A percentile compares a stretch with the other conserved stretches of the same genome.
phyloP scores from a whole-genome alignment of 768 basidiomycete genomes.

The Postia placenta region DNA sequence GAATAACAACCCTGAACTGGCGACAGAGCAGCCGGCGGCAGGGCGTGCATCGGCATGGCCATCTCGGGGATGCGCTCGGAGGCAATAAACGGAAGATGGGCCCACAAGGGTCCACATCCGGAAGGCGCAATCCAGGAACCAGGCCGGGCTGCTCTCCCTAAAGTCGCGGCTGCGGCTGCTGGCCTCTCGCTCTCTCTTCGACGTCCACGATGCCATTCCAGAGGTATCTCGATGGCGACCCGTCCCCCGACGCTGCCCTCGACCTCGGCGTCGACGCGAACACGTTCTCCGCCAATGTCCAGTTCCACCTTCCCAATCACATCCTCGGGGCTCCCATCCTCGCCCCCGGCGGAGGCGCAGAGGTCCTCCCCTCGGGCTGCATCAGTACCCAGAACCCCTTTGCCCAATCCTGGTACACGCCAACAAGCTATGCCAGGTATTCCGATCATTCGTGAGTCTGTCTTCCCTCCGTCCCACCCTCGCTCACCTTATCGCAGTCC shows the following conservation, averaged over 20 bases:
- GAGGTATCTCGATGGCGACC: neutral
- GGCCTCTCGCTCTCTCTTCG: neutral
- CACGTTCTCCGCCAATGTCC: slow-evolving; percentile 26
- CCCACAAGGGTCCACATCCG: neutral
- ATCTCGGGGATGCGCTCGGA: too few species aligned
- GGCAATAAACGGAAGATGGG: too few species aligned
- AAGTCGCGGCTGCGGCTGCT: neutral
- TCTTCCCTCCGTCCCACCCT: neutral
- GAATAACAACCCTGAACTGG: too few species aligned
- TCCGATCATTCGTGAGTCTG: slow-evolving; percentile 10
- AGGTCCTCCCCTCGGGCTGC: slow-evolving; percentile 53
- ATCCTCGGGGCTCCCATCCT: slow-evolving; percentile 56
- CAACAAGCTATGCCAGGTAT: slow-evolving; percentile 15
- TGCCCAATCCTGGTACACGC: slow-evolving; percentile 44
- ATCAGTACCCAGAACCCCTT: slow-evolving; percentile 19
- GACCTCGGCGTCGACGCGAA: slow-evolving; percentile 14
- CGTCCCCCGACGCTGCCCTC: neutral
- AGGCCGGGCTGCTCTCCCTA: neutral
- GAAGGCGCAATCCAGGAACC: neutral
- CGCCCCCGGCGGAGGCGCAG: slow-evolving; percentile 68
- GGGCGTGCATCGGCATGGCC: too few species aligned
- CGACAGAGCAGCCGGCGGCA: too few species aligned
- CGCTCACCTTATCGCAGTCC: neutral
- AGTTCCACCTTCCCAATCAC: slow-evolving; percentile 63
- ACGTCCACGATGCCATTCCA: neutral